These are phyloP conservation scores for Pythium phragmiticola DNA, from an alignment of 352 stramenopile species.

Conservation along the genomic window DNA sequence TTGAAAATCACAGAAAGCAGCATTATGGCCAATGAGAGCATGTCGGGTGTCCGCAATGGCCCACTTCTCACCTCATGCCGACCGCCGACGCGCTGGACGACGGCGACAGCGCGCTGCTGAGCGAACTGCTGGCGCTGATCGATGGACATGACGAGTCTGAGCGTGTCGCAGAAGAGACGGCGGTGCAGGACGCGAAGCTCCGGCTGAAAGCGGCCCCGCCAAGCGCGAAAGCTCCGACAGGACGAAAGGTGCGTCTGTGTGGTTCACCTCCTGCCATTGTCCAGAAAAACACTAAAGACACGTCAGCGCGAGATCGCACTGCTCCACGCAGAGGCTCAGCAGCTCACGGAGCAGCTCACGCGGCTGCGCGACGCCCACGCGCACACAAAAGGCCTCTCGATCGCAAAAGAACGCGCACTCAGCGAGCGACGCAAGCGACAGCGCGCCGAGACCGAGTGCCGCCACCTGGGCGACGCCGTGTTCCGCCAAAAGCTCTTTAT, in stretches of 20 bases:
- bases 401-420: neutral
- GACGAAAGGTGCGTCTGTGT: constrained; percentile 5
- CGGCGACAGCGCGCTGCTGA: constrained; percentile 12
- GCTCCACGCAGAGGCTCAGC: neutral
- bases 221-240: neutral
- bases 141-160: neutral
- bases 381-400: too few species aligned
- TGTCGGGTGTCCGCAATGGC: neutral
- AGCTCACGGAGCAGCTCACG: constrained; percentile 3
- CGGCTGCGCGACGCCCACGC: neutral
- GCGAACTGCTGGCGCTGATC: constrained; percentile 9
- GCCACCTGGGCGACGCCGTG: constrained; percentile 6
- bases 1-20: too few species aligned
- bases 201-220: too few species aligned
- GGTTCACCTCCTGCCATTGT: neutral
- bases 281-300: neutral
- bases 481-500: constrained; percentile 10
- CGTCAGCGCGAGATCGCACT: neutral
- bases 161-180: neutral
- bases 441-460: constrained; percentile 3
- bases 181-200: neutral
- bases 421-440: constrained; percentile 1
- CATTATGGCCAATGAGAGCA: neutral
- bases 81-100: neutral
- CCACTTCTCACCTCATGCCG: neutral